Base-by-base conservation (phyloP, 257 asterid species). In the Solanum bukasovii region DNA sequence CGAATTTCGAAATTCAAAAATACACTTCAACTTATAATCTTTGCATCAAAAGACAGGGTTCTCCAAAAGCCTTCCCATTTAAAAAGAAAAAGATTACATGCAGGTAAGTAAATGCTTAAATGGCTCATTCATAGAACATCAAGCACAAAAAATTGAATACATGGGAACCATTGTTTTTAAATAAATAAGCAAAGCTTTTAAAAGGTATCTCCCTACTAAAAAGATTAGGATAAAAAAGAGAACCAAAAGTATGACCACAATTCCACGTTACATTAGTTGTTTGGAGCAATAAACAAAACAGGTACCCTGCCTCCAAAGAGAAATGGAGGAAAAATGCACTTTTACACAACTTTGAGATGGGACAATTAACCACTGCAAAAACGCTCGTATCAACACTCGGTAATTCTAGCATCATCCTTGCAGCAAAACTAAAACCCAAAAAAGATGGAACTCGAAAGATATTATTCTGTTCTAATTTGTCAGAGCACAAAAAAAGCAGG, bases 391-490 rank as follows among this genome's bases (percentile, higher is more conserved):
- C 71, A 90, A 92, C 89, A 65, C 86, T 84, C 90, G 72, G 83
- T 72, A 73, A 86, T 89, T 87, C 88, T 87, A 91, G 92, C 94
- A 89, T 93, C 90, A 91, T 87, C 90, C 91, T 93, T 92, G 86
- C 90, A 92, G 90, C 94, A 93, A 92, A 92, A 91, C 89, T 74
- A 87, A 90, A 87, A 90, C 87, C 88, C 65, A 90, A 87, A 87
- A 90, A 90, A 86, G 92, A 84, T 87, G 86, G 85, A 88, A 88
- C 88, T 87, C 90, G 92, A 92, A 92, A 87, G 89, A 87, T 90
- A 91, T 93, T 93, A 93, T 95, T 94, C 89, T 90, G 89, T 90
- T 90, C 95, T 88, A 91, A 90, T 56, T 68, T 59, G 94, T 90
- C 93, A 91, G 91, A 87, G 79, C 84, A 88, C 71, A 86, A 89